These are phyloP conservation scores for Penicillium sp. DNA, from an alignment of 2,329 filamentous ascomycete genomes.

Conservation along the genomic window DNA sequence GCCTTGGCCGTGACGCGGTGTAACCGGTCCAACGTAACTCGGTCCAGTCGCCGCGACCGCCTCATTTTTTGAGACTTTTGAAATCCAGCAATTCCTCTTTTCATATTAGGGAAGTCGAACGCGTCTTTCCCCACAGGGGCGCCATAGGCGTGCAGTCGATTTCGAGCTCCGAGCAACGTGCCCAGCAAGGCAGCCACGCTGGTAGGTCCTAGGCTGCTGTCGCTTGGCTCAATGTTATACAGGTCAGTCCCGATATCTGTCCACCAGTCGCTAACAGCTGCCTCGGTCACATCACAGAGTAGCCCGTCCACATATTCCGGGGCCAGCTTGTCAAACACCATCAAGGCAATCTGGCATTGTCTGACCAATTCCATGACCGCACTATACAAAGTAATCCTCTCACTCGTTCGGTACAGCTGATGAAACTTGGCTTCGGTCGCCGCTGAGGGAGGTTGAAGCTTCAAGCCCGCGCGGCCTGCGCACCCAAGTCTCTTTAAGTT, in stretches of 20 bases:
- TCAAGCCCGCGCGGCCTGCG: slow-evolving; percentile 83
- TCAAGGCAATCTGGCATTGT: slow-evolving; percentile 83
- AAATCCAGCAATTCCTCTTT: slow-evolving; percentile 80
- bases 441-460: slow-evolving; percentile 70
- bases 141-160: slow-evolving; percentile 79
- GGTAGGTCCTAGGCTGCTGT: slow-evolving; percentile 87
- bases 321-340: slow-evolving; percentile 83
- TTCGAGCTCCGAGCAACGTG: slow-evolving; percentile 83
- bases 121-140: slow-evolving; percentile 86
- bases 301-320: slow-evolving; percentile 87
- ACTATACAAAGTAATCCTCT: slow-evolving; percentile 72
- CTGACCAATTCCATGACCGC: slow-evolving; percentile 87
- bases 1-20: slow-evolving; percentile 86
- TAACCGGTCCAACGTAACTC: slow-evolving; percentile 75
- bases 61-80: slow-evolving; percentile 84
- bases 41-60: slow-evolving; percentile 74
- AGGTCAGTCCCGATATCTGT: slow-evolving; percentile 86
- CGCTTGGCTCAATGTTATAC: slow-evolving; percentile 87
- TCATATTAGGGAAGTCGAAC: slow-evolving; percentile 79
- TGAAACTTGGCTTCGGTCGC: slow-evolving; percentile 89
- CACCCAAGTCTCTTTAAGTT: slow-evolving; percentile 89
- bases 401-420: slow-evolving; percentile 83
- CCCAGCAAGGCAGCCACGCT: slow-evolving; percentile 86
- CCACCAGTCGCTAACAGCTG: slow-evolving; percentile 93
- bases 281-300: slow-evolving; percentile 89